These are phyloP conservation scores for Limnanthes douglasii DNA, from an alignment of 345 rosid genomes.

Conservation along the genomic window DNA sequence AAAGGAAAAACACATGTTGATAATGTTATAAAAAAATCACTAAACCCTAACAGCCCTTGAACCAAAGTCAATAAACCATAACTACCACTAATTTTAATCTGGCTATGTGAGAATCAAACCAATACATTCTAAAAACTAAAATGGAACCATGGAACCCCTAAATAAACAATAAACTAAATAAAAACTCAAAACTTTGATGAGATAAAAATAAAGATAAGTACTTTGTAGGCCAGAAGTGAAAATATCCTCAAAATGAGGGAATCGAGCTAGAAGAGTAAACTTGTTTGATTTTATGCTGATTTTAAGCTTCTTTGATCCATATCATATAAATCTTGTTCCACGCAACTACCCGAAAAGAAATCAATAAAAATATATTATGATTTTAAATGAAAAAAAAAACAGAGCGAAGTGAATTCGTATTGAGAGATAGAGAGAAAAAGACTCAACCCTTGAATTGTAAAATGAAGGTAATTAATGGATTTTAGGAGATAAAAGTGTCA, in stretches of 20 bases:
- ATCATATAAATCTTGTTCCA: conserved; percentile 7
- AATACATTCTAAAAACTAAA: background rate
- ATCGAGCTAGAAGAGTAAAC: conserved; percentile 35
- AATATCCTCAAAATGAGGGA: conserved; percentile 53
- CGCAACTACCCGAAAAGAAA: conserved; percentile 14
- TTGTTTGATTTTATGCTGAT: conserved; percentile 18
- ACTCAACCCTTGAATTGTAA: conserved; percentile 19
- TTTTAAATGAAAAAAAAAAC: background rate
- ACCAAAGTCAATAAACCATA: background rate
- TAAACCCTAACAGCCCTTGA: no score
- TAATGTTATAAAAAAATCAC: background rate
- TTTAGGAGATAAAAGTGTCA: conserved; percentile 39
- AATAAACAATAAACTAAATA: background rate
- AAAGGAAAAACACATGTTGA: no score
- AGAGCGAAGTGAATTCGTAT: background rate
- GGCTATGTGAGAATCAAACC: background rate
- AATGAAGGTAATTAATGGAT: conserved; percentile 23
- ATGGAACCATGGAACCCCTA: background rate
- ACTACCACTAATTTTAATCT: background rate
- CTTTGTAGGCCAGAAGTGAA: conserved; percentile 78
- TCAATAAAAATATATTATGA: background rate
- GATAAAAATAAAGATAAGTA: conserved; percentile 1
- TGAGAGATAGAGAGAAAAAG: background rate
- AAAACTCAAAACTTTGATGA: conserved; percentile 3
- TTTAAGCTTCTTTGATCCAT: conserved; percentile 25